These are phyloP conservation scores for Perkinsus marinus DNA, from an alignment of 169 alveolate species.

Conservation along the genomic window DNA sequence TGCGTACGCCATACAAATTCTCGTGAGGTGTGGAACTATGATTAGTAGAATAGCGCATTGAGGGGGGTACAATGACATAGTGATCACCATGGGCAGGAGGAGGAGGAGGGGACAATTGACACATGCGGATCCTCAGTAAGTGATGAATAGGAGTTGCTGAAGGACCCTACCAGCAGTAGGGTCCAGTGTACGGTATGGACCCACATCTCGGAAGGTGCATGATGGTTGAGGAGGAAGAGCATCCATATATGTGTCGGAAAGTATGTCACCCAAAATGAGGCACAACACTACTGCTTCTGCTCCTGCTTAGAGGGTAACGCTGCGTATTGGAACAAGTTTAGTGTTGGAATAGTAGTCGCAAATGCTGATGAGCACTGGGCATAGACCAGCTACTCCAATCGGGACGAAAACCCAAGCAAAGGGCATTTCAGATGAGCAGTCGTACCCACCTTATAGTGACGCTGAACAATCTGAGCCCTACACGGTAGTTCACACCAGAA, in stretches of 20 bases:
- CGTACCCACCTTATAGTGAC: not conserved
- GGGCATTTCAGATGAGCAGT: not conserved
- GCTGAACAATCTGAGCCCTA: not conserved
- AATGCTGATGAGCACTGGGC: not conserved
- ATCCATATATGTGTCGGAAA: too few relatives aligned
- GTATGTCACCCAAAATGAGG: not conserved
- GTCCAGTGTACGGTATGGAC: not conserved
- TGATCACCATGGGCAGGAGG: too few relatives aligned
- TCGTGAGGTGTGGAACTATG: too few relatives aligned
- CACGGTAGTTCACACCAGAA: not conserved
- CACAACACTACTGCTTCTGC: not conserved
- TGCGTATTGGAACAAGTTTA: not conserved
- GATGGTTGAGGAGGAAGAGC: too few relatives aligned
- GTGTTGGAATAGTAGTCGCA: not conserved
- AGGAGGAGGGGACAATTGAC: too few relatives aligned
- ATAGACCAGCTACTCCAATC: not conserved
- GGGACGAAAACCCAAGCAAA: not conserved
- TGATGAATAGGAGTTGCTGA: not conserved
- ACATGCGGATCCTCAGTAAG: not conserved
- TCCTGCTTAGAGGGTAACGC: not conserved
- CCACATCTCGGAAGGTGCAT: not conserved
- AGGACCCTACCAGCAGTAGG: not conserved
- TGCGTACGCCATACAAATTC: too few relatives aligned
- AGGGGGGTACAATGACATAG: too few relatives aligned
- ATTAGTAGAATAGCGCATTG: too few relatives aligned